A percentile compares a stretch with the other conserved stretches of the same genome.
Evolutionary conservation across 139 green algal species (phyloP).

Genomic region (Zygnema circumcarinatum): DNA sequence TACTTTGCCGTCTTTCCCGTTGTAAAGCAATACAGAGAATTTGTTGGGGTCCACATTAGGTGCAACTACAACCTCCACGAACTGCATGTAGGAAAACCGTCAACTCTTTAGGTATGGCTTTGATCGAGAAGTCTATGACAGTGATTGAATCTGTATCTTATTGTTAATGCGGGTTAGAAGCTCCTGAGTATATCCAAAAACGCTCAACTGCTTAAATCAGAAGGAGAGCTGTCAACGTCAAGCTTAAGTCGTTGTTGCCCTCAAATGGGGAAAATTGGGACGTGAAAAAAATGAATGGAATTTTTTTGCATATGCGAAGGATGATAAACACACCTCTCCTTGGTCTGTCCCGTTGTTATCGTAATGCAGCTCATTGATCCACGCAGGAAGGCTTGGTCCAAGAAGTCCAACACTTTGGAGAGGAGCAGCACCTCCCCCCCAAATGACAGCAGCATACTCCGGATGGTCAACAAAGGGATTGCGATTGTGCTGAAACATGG

Average conservation of each 20-base stretch:
- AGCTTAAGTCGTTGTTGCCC: no score
- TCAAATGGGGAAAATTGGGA: no score
- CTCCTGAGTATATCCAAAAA: not conserved
- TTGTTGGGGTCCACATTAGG: not conserved
- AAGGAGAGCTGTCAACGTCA: no score
- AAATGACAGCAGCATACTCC: constrained; percentile 42
- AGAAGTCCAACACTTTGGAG: not conserved
- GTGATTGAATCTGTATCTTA: not conserved
- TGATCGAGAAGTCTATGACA: not conserved
- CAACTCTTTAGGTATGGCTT: not conserved
- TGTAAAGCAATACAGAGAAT: constrained; percentile 50
- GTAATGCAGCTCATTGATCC: constrained; percentile 59
- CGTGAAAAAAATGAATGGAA: no score
- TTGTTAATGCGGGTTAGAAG: not conserved
- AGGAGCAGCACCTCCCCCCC: not conserved
- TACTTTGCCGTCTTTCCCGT: not conserved
- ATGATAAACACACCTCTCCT: constrained; percentile 45
- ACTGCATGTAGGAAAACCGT: constrained; percentile 22
- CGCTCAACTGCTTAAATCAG: constrained; percentile 4
- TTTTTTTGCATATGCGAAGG: no score
- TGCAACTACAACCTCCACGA: constrained; percentile 40
- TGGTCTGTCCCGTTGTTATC: constrained; percentile 46
- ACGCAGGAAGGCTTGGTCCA: constrained; percentile 23
- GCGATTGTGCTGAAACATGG: constrained; percentile 54
- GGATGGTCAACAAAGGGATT: constrained; percentile 59